Percentiles rank a stretch among this genome's conserved stretches.
These are phyloP conservation scores for Mycena rebaudengoi DNA, from an alignment of 768 basidiomycete species.

Conservation along the genomic window DNA sequence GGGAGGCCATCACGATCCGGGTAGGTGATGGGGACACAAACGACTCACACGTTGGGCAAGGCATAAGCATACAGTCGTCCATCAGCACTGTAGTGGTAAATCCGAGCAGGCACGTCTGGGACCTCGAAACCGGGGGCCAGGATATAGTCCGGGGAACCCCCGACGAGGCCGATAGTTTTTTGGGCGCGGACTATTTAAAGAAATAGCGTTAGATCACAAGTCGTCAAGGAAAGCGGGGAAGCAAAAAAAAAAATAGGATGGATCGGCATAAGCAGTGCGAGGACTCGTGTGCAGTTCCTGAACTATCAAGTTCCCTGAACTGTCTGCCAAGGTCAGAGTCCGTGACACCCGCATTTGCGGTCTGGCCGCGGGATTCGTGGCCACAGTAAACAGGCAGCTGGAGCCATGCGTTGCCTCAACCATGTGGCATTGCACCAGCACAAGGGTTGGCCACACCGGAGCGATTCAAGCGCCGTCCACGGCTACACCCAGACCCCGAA, in stretches of 20 bases:
- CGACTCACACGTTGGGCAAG: constrained; percentile 74
- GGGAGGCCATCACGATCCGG: constrained; percentile 14
- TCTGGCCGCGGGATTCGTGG: too few relatives aligned
- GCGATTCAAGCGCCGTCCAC: too few relatives aligned
- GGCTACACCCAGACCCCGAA: too few relatives aligned
- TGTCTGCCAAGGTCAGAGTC: background rate
- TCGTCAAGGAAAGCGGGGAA: background rate
- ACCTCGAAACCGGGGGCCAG: constrained; percentile 67
- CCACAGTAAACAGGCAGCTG: too few relatives aligned
- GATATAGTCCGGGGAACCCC: constrained; percentile 80
- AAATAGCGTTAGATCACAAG: constrained; percentile 26
- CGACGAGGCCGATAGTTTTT: constrained; percentile 89
- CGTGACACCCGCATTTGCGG: background rate
- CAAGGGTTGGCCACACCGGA: too few relatives aligned
- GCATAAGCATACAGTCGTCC: constrained; percentile 90
- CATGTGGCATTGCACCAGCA: too few relatives aligned
- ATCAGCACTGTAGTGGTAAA: constrained; percentile 84
- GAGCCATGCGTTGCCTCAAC: too few relatives aligned
- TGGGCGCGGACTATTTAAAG: constrained; percentile 82
- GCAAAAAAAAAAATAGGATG: constrained; percentile 18
- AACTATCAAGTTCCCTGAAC: background rate
- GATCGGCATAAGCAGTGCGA: constrained; percentile 12
- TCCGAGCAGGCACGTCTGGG: constrained; percentile 78
- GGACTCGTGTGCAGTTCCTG: background rate
- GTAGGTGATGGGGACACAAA: constrained; percentile 20